A percentile compares a stretch with the other conserved stretches of the same genome.
These are phyloP conservation scores for Paspalum notatum DNA, from an alignment of 176 grass and related monocot genomes.

Conservation along the genomic window DNA sequence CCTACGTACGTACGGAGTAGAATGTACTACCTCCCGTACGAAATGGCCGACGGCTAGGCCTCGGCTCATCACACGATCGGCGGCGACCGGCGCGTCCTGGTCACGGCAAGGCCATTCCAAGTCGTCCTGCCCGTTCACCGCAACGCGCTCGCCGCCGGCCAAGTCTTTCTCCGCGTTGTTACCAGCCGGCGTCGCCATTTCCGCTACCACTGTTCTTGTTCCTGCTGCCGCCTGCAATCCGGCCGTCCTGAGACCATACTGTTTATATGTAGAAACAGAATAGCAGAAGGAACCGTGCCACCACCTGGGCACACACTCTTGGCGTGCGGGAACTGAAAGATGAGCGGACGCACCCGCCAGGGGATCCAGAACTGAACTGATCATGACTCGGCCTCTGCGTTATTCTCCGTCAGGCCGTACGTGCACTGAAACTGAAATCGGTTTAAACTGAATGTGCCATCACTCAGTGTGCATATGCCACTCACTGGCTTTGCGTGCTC, in stretches of 20 bases:
- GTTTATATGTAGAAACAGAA: neutral
- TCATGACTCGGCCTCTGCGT: too few relatives aligned
- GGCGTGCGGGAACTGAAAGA: conserved; percentile 20
- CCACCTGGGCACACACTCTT: conserved; percentile 31
- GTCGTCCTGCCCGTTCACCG: neutral
- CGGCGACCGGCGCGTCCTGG: neutral
- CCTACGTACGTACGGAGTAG: neutral
- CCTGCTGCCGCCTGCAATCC: neutral
- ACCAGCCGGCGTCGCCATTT: neutral
- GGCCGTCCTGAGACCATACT: too few relatives aligned
- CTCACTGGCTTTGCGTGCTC: conserved; percentile 25
- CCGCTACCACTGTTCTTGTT: neutral
- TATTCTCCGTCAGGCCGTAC: neutral
- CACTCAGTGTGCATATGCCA: neutral
- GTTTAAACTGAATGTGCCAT: too few relatives aligned
- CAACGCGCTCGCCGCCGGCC: neutral
- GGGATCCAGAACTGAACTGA: neutral
- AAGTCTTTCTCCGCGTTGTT: conserved; percentile 8
- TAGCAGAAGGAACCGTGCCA: neutral
- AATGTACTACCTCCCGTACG: conserved; percentile 35
- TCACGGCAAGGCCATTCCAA: conserved; percentile 12
- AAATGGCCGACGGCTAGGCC: conserved; percentile 27
- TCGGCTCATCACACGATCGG: conserved; percentile 15
- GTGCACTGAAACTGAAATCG: neutral
- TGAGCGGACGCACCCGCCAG: too few relatives aligned